Evolutionary conservation across 2,329 filamentous ascomycete species (phyloP).

Genomic region (Balansia obtecta): DNA sequence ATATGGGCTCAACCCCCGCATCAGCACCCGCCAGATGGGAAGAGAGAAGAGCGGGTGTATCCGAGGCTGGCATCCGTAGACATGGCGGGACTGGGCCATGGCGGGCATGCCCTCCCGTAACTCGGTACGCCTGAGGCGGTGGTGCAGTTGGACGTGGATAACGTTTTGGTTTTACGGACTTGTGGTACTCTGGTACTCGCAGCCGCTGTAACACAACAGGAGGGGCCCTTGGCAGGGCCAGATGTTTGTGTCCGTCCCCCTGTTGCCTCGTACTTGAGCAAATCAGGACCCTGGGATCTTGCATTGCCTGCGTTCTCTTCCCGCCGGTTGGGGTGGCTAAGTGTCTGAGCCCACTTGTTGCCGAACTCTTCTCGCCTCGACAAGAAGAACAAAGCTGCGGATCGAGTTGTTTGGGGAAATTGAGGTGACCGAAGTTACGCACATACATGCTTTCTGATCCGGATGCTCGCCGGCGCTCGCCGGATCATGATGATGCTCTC

Average conservation of each 20-base stretch:
- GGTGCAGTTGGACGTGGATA: neutral
- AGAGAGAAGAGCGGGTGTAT: neutral
- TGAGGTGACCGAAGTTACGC: no score
- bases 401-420: no score
- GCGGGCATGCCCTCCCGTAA: neutral
- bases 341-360: neutral
- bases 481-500: neutral
- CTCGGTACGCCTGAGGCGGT: neutral
- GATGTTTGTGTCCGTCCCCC: neutral
- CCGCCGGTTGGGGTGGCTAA: neutral
- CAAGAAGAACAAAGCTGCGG: no score
- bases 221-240: neutral
- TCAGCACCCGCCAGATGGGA: neutral
- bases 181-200: neutral
- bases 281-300: neutral
- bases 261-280: neutral
- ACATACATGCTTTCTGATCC: no score
- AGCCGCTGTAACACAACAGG: neutral
- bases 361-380: neutral
- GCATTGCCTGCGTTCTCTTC: neutral
- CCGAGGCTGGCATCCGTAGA: slow-evolving; percentile 1
- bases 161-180: neutral
- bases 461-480: no score
- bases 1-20: neutral
- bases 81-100: neutral